phyloP scores from a whole-genome alignment of 345 rosid species.

The Excoecaria agallocha region DNA sequence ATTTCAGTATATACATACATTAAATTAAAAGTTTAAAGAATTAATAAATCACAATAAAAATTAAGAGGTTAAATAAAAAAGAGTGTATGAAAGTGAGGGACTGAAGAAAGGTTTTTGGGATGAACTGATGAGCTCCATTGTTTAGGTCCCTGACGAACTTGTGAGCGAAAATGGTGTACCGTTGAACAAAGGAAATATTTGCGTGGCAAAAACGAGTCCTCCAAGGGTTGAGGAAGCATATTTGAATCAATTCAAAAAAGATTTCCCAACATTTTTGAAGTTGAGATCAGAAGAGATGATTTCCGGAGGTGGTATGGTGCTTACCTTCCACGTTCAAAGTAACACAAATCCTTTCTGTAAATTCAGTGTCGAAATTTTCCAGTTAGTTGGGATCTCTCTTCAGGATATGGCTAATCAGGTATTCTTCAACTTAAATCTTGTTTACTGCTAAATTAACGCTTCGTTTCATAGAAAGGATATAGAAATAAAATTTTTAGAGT shows the following conservation, averaged over 20 bases:
- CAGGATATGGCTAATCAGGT: constrained; percentile 8
- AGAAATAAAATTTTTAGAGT: too few relatives aligned
- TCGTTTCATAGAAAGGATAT: too few relatives aligned
- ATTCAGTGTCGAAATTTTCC: neutral
- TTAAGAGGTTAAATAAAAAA: too few relatives aligned
- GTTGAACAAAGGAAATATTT: constrained; percentile 4
- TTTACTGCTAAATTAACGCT: too few relatives aligned
- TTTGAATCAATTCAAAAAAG: constrained; percentile 4
- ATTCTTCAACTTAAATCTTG: neutral
- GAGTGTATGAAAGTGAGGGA: too few relatives aligned
- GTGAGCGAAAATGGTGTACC: neutral
- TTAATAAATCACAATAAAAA: too few relatives aligned
- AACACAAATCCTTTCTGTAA: neutral
- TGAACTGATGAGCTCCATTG: neutral
- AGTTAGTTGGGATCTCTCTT: neutral
- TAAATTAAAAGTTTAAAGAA: too few relatives aligned
- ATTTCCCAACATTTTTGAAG: constrained; percentile 2
- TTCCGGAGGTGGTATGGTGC: neutral
- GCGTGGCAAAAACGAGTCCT: constrained; percentile 3
- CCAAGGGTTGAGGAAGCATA: neutral
- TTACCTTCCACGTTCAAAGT: neutral
- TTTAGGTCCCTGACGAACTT: constrained; percentile 6
- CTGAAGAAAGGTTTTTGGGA: too few relatives aligned
- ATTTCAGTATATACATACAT: too few relatives aligned
- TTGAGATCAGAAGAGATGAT: neutral